Evolutionary conservation across 805 yeast genomes (phyloP).

Genomic region (Helenozyma baotianmanensis): DNA sequence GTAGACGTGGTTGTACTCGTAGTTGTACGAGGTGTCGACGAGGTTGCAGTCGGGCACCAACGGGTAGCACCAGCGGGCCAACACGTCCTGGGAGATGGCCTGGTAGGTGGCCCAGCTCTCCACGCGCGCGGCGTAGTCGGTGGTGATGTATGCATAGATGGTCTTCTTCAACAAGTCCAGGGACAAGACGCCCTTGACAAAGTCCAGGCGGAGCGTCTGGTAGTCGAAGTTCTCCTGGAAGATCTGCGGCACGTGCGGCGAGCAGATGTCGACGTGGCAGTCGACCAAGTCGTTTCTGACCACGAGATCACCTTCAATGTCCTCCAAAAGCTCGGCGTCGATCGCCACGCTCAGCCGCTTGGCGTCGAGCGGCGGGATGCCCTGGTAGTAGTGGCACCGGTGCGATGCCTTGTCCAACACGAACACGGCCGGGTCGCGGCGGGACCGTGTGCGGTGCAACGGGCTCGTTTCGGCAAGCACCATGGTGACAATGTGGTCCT

Average conservation of each 20-base stretch:
- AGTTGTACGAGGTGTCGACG: conserved; percentile 66
- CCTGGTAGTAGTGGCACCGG: conserved; percentile 82
- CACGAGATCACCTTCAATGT: conserved; percentile 64
- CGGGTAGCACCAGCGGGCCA: conserved; percentile 92
- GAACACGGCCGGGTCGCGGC: conserved; percentile 78
- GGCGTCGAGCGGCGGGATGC: conserved; percentile 52
- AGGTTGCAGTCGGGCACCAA: conserved; percentile 82
- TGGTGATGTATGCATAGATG: conserved; percentile 81
- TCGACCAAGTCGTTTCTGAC: conserved; percentile 92
- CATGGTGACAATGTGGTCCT: conserved; percentile 93
- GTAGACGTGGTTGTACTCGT: conserved; percentile 82
- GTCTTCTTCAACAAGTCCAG: conserved; percentile 88
- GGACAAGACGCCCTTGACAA: conserved; percentile 83
- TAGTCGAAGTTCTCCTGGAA: conserved; percentile 97
- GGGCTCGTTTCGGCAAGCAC: conserved; percentile 83
- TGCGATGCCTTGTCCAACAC: conserved; percentile 68
- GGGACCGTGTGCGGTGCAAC: conserved; percentile 77
- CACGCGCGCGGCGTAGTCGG: conserved; percentile 87
- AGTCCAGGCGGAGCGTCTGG: conserved; percentile 79
- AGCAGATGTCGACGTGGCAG: conserved; percentile 93
- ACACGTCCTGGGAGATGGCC: conserved; percentile 82
- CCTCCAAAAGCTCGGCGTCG: conserved; percentile 80
- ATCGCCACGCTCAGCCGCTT: conserved; percentile 45
- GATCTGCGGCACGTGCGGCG: conserved; percentile 90
- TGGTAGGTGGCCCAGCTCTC: conserved; percentile 92